Evolutionary conservation across 257 asterid genomes (phyloP), one percentile per base, ranked within the genome.

Genomic region (Plantago major): DNA sequence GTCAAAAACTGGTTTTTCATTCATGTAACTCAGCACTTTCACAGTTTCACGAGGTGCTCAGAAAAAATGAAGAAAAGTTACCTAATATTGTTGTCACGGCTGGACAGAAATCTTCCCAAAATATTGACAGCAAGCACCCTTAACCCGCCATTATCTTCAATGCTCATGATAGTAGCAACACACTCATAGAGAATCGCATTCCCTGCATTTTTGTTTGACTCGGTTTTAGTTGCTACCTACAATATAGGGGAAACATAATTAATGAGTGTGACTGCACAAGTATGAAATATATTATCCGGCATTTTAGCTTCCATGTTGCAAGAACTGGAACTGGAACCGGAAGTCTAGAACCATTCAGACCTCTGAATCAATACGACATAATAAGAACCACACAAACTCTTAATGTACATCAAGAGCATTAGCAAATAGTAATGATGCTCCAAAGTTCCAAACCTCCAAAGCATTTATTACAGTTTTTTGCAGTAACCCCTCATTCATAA

Each of bases 201-300:
- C 61, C 99, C 99, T 47, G 94, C 90, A 70, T 93, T 93, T 75
- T 89, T 93, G 76, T 89, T 93, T 40, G 96, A 81, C 75, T 93
- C 99, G 9, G 97, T 87, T 78, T 93, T 93, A 28, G 97, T 93
- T 60, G 99, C 97, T 81, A 93, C 99, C 99, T 93, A 76, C 62
- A 74, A 55, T 46, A 66, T 42, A 38, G 76, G 68, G 44, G 54
- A 64, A 78, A 61, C 44, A 67, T 30, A 57, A 63, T 46, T 30
- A 52, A 63, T 46, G 44, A 63, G 46, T 33, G 40, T 33, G 40
- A 33, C 8, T 33, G 40, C 40, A 2, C 40, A 33, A 4, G 40
- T 33, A 33, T 33, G 40, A 33, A 33, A 7, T 33, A 33, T 4
- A 33, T 4, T 33, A 33, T 33, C 40, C 40, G 8, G 40, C 40